Evolutionary conservation across 495 filamentous ascomycete species (phyloP).

Genomic region (Copromyces sp.): DNA sequence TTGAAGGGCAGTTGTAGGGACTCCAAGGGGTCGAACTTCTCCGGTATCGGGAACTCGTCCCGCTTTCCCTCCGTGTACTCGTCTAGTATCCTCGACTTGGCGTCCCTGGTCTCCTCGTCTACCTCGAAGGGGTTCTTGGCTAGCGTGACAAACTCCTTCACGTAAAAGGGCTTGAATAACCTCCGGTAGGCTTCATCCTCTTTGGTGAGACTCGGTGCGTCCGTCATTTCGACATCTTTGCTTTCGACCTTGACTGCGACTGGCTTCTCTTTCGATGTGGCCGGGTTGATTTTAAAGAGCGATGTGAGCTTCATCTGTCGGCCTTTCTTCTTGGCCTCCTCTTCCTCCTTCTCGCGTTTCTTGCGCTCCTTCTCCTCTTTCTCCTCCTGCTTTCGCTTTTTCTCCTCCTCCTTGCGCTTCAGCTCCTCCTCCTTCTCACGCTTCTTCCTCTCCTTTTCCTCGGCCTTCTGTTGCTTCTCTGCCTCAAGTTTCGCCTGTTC

Average conservation of each 20-base stretch:
- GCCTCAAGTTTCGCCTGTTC: conserved; percentile 14
- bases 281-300: conserved; percentile 43
- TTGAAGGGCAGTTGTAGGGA: conserved; percentile 49
- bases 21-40: conserved; percentile 43
- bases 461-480: conserved; percentile 33
- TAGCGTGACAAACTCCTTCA: conserved; percentile 54
- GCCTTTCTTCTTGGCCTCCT: conserved; percentile 56
- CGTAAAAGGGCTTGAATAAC: conserved; percentile 67
- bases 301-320: conserved; percentile 38
- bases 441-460: conserved; percentile 33
- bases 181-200: conserved; percentile 54
- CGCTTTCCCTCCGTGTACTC: conserved; percentile 30
- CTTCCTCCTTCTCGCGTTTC: conserved; percentile 49
- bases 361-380: conserved; percentile 53
- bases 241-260: conserved; percentile 13
- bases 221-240: conserved; percentile 5
- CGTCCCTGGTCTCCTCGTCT: conserved; percentile 45
- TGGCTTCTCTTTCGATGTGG: conserved; percentile 22
- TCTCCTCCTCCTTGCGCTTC: conserved; percentile 36
- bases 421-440: conserved; percentile 31
- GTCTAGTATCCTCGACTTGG: conserved; percentile 41
- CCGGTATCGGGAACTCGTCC: conserved; percentile 16
- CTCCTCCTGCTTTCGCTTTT: conserved; percentile 42
- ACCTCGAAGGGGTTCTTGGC: conserved; percentile 42
- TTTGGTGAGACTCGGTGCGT: conserved; percentile 17